These are phyloP conservation scores for Phytophthora gonapodyides DNA, from an alignment of 352 stramenopile species.

Conservation along the genomic window DNA sequence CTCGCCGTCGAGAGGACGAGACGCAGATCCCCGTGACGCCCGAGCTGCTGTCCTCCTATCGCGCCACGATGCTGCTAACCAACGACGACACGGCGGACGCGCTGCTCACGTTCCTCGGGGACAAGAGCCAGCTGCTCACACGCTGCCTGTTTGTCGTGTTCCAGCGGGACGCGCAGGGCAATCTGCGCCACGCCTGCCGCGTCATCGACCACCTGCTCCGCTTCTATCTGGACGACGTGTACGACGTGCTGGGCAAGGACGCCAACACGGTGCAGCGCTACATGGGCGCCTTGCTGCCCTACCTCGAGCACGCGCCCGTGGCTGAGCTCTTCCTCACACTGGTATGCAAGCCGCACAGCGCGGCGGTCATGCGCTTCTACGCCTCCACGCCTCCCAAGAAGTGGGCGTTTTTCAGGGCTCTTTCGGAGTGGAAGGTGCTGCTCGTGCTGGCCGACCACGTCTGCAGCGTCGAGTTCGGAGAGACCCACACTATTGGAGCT, in stretches of 20 bases:
- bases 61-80: constrained; percentile 90
- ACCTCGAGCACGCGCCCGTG: constrained; percentile 82
- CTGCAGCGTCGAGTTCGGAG: constrained; percentile 59
- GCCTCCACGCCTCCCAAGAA: constrained; percentile 74
- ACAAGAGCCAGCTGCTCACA: constrained; percentile 80
- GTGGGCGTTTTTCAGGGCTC: constrained; percentile 85
- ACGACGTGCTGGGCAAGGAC: constrained; percentile 78
- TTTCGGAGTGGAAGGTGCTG: constrained; percentile 91
- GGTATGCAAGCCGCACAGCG: constrained; percentile 86
- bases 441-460: constrained; percentile 84
- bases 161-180: constrained; percentile 64
- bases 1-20: constrained; percentile 34
- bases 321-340: constrained; percentile 88
- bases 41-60: constrained; percentile 77
- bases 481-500: constrained; percentile 76
- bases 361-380: constrained; percentile 73
- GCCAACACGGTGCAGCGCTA: constrained; percentile 68
- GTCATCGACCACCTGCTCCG: constrained; percentile 88
- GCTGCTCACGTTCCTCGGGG: constrained; percentile 79
- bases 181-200: constrained; percentile 87
- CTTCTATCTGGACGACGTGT: constrained; percentile 88
- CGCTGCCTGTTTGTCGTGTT: constrained; percentile 85
- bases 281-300: constrained; percentile 85
- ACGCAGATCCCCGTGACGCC: constrained; percentile 49
- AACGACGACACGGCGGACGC: constrained; percentile 83